Evolutionary conservation across 1,284 basidiomycete genomes (phyloP).

Genomic region (Vanrija sp.): DNA sequence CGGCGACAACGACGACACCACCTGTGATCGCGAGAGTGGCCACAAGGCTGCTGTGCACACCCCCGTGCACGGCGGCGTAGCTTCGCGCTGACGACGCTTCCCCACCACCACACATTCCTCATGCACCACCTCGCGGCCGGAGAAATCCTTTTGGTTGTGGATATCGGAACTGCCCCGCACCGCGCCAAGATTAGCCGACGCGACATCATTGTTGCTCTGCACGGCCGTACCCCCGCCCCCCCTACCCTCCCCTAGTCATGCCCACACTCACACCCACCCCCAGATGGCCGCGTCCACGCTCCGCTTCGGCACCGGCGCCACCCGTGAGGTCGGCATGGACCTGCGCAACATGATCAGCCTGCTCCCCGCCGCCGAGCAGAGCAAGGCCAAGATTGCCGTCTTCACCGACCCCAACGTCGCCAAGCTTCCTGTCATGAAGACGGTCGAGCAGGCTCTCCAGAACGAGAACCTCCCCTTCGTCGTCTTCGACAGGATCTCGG

Average conservation of each 20-base stretch:
- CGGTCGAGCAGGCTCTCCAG: slow-evolving; percentile 50
- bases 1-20: neutral
- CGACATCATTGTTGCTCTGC: neutral
- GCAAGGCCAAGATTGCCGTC: slow-evolving; percentile 69
- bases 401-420: slow-evolving; percentile 87
- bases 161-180: neutral
- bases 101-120: too few relatives aligned
- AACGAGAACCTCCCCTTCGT: slow-evolving; percentile 58
- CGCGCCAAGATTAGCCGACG: too few relatives aligned
- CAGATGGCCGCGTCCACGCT: slow-evolving; percentile 88
- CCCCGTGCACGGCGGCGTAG: too few relatives aligned
- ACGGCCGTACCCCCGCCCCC: neutral
- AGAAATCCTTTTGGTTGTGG: neutral
- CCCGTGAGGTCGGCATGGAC: slow-evolving; percentile 71
- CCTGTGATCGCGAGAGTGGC: neutral
- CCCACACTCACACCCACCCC: slow-evolving; percentile 8
- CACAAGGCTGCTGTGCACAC: too few relatives aligned
- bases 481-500: slow-evolving; percentile 75
- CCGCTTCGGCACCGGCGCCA: slow-evolving; percentile 83
- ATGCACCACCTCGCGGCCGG: too few relatives aligned
- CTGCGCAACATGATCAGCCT: slow-evolving; percentile 34
- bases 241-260: neutral
- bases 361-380: slow-evolving; percentile 27
- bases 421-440: slow-evolving; percentile 75
- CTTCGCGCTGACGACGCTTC: neutral